Percentiles rank a stretch among this genome's conserved stretches.
These are phyloP conservation scores for Termitomyces bulborhizus DNA, from an alignment of 768 basidiomycete species.

Conservation along the genomic window DNA sequence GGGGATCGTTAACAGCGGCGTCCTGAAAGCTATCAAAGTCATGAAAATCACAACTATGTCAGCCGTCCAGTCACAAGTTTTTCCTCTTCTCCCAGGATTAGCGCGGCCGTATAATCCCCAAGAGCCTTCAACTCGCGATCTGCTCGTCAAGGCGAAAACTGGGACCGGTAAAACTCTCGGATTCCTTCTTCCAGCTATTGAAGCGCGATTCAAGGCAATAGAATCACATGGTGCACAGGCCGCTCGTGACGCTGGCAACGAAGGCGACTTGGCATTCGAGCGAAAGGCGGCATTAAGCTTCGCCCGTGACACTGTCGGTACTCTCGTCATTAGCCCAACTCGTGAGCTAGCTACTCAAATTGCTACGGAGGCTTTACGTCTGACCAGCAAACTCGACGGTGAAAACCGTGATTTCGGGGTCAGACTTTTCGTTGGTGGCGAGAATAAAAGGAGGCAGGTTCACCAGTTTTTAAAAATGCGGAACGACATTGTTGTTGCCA, in stretches of 20 bases:
- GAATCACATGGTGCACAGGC: constrained; percentile 35
- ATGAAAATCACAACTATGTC: constrained; percentile 73
- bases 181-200: constrained; percentile 83
- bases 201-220: constrained; percentile 63
- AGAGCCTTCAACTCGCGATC: constrained; percentile 43
- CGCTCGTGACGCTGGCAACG: constrained; percentile 34
- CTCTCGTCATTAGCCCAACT: constrained; percentile 83
- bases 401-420: constrained; percentile 48
- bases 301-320: constrained; percentile 49
- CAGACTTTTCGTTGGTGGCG: constrained; percentile 73
- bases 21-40: constrained; percentile 59
- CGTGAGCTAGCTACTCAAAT: constrained; percentile 89
- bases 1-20: constrained; percentile 29
- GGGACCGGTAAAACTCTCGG: constrained; percentile 88
- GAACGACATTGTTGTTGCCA: constrained; percentile 82
- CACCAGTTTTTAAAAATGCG: constrained; percentile 56
- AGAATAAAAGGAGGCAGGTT: constrained; percentile 59
- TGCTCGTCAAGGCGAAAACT: constrained; percentile 83
- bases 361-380: constrained; percentile 69
- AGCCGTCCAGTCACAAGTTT: constrained; percentile 74
- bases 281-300: constrained; percentile 27
- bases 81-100: constrained; percentile 68
- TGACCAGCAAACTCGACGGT: constrained; percentile 48
- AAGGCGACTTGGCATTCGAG: constrained; percentile 22
- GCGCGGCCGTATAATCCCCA: constrained; percentile 42